phyloP scores from a whole-genome alignment of 108 stramenopile genomes.

The Skeletonema grethae region DNA sequence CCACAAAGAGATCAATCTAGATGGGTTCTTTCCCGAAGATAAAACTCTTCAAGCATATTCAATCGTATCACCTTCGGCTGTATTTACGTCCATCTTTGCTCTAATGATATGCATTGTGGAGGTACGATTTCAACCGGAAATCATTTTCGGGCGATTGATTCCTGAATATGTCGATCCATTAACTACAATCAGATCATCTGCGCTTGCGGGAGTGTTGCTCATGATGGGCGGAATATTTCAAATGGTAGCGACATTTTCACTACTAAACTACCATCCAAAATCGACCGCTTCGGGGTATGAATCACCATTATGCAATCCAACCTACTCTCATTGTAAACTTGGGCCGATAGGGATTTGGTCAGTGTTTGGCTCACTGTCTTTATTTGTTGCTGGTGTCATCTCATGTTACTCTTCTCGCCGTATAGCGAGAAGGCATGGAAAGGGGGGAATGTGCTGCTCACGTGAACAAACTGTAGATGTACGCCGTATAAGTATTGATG shows the following conservation, averaged over 20 bases:
- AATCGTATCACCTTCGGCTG: slow-evolving; percentile 11
- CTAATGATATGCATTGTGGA: slow-evolving; percentile 13
- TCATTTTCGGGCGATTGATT: neutral
- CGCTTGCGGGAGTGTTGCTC: slow-evolving; percentile 13
- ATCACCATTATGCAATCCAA: slow-evolving; percentile 19
- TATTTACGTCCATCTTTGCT: slow-evolving; percentile 15
- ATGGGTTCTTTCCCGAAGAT: slow-evolving; percentile 28
- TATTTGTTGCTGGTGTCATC: neutral
- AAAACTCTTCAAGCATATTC: slow-evolving; percentile 13
- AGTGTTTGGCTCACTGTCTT: neutral
- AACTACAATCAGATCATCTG: slow-evolving; percentile 5
- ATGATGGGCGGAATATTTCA: slow-evolving; percentile 13
- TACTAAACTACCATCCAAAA: slow-evolving; percentile 9
- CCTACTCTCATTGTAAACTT: slow-evolving; percentile 14
- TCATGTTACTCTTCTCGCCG: neutral
- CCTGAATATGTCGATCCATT: slow-evolving; percentile 13
- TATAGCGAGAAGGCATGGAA: slow-evolving; percentile 2
- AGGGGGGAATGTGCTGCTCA: neutral
- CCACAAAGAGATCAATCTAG: slow-evolving; percentile 4
- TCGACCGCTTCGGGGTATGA: neutral
- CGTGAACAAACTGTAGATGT: no score
- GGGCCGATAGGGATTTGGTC: slow-evolving; percentile 16
- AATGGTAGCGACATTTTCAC: slow-evolving; percentile 9
- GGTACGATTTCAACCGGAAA: slow-evolving; percentile 11
- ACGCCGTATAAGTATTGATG: no score